phyloP scores from a whole-genome alignment of 345 rosid genomes.

The Populus deltoides region DNA sequence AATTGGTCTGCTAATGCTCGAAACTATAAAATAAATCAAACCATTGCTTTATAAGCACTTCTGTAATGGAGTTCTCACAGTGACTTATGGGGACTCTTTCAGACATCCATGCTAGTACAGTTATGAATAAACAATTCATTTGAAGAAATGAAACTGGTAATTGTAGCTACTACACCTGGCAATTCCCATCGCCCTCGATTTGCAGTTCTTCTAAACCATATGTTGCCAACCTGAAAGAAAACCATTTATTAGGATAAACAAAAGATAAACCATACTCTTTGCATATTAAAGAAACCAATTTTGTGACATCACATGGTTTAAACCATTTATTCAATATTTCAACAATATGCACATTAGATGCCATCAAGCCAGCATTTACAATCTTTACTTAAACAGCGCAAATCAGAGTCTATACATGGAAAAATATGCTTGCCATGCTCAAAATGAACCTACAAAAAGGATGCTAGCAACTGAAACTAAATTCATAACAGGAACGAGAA shows the following conservation, averaged over 20 bases:
- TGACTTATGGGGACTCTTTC: not conserved
- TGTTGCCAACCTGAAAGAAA: slow-evolving; percentile 59
- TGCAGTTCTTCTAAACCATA: slow-evolving; percentile 82
- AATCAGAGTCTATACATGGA: not conserved
- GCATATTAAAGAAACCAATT: not conserved
- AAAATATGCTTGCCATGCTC: not conserved
- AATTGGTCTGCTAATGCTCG: slow-evolving; percentile 95
- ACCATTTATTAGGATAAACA: slow-evolving; percentile 10
- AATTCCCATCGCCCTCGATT: slow-evolving; percentile 95
- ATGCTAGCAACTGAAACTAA: not conserved
- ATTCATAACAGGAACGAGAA: not conserved
- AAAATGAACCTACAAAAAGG: slow-evolving; percentile 1
- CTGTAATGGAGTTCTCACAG: not conserved
- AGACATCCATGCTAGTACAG: not conserved
- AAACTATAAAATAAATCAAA: slow-evolving; percentile 44
- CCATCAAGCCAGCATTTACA: not conserved
- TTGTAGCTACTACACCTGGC: slow-evolving; percentile 55
- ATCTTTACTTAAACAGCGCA: not conserved
- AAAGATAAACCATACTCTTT: slow-evolving; percentile 1
- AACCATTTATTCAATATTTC: not conserved
- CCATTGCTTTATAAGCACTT: not conserved
- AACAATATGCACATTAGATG: not conserved
- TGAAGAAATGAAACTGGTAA: not conserved
- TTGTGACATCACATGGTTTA: not conserved
- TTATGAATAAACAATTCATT: not conserved